These are phyloP conservation scores for Solanum medicagineum DNA, from an alignment of 257 asterid species.

Conservation along the genomic window DNA sequence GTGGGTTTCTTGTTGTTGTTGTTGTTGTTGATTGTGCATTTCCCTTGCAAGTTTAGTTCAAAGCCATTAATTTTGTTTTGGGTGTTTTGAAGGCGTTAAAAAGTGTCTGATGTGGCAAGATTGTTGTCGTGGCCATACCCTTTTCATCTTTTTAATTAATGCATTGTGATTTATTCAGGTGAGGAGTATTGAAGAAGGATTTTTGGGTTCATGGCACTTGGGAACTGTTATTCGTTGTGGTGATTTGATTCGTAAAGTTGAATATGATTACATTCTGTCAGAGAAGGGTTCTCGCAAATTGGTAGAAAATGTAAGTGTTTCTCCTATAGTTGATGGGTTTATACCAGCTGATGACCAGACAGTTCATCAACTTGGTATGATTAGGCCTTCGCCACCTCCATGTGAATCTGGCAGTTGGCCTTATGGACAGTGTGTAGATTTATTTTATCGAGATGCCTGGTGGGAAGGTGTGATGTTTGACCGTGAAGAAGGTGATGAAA, in stretches of 20 bases:
- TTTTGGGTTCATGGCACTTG: conserved; percentile 41
- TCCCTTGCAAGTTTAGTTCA: background rate
- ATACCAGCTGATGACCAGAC: background rate
- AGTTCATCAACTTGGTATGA: conserved; percentile 28
- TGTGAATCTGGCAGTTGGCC: conserved; percentile 2
- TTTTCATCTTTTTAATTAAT: background rate
- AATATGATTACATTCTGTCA: conserved; percentile 37
- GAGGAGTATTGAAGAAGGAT: conserved; percentile 24
- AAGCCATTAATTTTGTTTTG: background rate
- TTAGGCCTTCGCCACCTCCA: conserved; percentile 61
- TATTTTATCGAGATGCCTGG: conserved; percentile 52
- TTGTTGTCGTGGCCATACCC: background rate
- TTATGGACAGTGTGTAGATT: conserved; percentile 75
- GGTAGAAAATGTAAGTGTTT: conserved; percentile 34
- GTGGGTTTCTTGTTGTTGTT: background rate
- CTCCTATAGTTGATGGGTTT: conserved; percentile 43
- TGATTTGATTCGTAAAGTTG: conserved; percentile 26
- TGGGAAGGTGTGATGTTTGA: conserved; percentile 97
- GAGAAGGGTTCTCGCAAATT: conserved; percentile 34
- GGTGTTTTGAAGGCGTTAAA: background rate
- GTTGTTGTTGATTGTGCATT: background rate
- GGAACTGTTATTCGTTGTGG: conserved; percentile 20
- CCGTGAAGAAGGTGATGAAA: conserved; percentile 33
- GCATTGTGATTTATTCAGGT: conserved; percentile 15
- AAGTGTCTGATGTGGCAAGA: background rate